Base-by-base conservation (phyloP, 106 monocot genomes). In the Platanthera guangdongensis region DNA sequence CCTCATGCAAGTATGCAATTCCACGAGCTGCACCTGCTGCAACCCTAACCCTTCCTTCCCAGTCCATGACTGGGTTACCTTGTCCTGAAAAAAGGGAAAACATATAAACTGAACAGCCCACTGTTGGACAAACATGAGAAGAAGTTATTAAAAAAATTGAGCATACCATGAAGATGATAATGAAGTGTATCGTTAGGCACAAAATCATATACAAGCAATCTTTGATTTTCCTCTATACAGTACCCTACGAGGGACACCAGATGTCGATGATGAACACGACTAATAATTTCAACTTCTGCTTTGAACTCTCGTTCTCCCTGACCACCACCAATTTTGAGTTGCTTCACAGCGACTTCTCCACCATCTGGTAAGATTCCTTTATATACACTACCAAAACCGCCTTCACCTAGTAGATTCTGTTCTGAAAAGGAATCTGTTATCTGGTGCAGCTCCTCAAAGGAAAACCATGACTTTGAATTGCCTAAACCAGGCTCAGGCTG, bases 1-100 rank as follows among this genome's bases (percentile, higher is more conserved):
- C 95, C 79, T 95, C 95, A 57, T 95, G 95, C 75, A 95, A 76
- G 80, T 95, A 95, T 50, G 95, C 89, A 78, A 95, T 79, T 79
- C 95, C 95, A 78, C 92, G 90, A 80, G 95, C 87, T 67, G 95
- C 90, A 64, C 95, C 95, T 48, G 86, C 86, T n/a, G 95, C 92
- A 62, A 95, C 80, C 77, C 85, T 95, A 32, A 92, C 74, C 82
- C 95, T 86, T 14, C 74, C 78, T 22, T 81, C 67, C 95, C 95
- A 95, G 68, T 90, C 88, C 86, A 95, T 68, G 67, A 85, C 83
- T 14, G 85, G 85, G 47, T 59, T 88, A 53, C 83, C 92, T 32
- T 80, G 39, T 7, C 78, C 95, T 95, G 12, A 72, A 51, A 72
- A 51, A 2, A 16, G 16, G 85, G 5, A 74, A 57, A 64, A 48